Evolutionary conservation across 345 rosid genomes (phyloP).

Genomic region (Triadica sebifera): DNA sequence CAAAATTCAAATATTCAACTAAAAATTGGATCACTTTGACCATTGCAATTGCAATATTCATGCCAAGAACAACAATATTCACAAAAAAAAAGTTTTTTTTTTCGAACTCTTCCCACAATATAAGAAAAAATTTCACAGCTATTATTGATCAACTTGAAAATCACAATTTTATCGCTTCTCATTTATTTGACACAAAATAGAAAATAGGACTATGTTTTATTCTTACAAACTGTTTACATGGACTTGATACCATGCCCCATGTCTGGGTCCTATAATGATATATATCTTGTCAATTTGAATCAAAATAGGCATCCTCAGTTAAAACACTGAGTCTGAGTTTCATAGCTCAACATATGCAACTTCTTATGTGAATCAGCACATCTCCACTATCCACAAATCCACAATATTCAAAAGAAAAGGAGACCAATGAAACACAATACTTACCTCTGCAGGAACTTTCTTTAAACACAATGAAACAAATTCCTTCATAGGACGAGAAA

Average conservation of each 20-base stretch:
- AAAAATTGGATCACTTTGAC: conserved; percentile 3
- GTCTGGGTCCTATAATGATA: not conserved
- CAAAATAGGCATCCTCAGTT: not conserved
- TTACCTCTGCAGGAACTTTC: conserved; percentile 91
- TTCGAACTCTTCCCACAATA: not conserved
- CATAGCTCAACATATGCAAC: not conserved
- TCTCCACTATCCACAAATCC: not conserved
- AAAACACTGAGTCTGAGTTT: not conserved
- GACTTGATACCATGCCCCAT: not conserved
- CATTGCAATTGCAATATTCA: not conserved
- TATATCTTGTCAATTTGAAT: not conserved
- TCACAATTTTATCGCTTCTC: not conserved
- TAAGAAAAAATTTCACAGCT: not conserved
- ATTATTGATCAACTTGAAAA: not conserved
- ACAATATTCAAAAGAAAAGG: conserved; percentile 3
- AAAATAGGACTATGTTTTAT: not conserved
- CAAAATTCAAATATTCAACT: not conserved
- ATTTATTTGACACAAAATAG: not conserved
- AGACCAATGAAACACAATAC: conserved; percentile 10
- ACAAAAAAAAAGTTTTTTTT: not conserved
- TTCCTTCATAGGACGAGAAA: conserved; percentile 95
- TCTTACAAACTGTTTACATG: not conserved
- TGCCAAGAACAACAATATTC: not conserved
- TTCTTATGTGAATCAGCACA: conserved; percentile 7
- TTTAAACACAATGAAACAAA: conserved; percentile 91